Percentiles rank a stretch among this genome's conserved stretches.
Conservation (phyloP, 805 yeast species). For the Yamadazyma takamatsuzukensis region DNA sequence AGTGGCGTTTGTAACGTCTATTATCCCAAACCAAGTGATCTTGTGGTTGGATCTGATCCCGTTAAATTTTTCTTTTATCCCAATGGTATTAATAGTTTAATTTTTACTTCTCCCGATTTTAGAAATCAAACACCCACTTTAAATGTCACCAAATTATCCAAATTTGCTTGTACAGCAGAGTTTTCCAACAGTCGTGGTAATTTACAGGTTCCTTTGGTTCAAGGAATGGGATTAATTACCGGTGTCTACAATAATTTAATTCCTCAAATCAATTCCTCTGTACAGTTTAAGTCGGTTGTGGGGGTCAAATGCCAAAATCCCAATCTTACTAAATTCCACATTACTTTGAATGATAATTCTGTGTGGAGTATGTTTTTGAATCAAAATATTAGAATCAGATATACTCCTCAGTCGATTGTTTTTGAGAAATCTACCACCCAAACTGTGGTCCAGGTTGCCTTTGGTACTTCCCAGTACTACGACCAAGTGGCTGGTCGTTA, state of each 20-base stretch:
- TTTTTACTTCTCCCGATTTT: slow-evolving; percentile 11
- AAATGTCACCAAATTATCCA: slow-evolving; percentile 8
- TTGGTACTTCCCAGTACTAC: slow-evolving; percentile 30
- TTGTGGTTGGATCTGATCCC: slow-evolving; percentile 14
- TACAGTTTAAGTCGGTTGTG: slow-evolving; percentile 19
- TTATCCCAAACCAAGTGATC: slow-evolving; percentile 12
- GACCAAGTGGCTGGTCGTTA: slow-evolving; percentile 65
- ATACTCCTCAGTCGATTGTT: slow-evolving; percentile 10
- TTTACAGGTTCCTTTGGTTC: slow-evolving; percentile 57
- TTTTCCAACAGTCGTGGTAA: slow-evolving; percentile 39
- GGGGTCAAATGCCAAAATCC: slow-evolving; percentile 12
- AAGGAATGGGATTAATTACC: slow-evolving; percentile 80
- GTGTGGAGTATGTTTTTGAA: slow-evolving; percentile 20
- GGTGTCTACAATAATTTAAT: slow-evolving; percentile 49
- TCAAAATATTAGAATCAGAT: slow-evolving; percentile 17
- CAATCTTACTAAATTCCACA: slow-evolving; percentile 13
- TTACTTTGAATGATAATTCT: slow-evolving; percentile 13
- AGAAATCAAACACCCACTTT: slow-evolving; percentile 4
- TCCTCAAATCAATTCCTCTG: slow-evolving; percentile 56
- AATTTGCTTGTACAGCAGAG: slow-evolving; percentile 14
- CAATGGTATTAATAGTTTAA: slow-evolving; percentile 13
- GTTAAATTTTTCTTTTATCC: slow-evolving; percentile 15
- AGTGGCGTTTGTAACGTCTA: slow-evolving; percentile 8
- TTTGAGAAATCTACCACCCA: slow-evolving; percentile 15
- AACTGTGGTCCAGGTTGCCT: slow-evolving; percentile 23